phyloP scores from a whole-genome alignment of 805 yeast genomes.

The Yarrowia sp. region DNA sequence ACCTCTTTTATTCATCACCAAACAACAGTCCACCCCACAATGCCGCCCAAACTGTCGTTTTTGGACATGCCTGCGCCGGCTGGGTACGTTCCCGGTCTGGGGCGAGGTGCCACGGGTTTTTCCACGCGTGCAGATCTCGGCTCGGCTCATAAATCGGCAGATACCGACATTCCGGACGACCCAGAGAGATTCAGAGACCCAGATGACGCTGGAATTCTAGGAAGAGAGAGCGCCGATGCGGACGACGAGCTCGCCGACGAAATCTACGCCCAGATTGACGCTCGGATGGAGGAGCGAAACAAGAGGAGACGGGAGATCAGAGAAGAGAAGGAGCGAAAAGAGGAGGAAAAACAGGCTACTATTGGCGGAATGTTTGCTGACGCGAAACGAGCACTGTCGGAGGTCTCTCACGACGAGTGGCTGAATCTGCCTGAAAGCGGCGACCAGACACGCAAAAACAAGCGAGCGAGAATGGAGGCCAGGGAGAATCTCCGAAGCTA shows the following conservation, averaged over 20 bases:
- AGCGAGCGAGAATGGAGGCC: slow-evolving; percentile 67
- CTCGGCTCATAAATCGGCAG: slow-evolving; percentile 51
- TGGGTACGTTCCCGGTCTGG: slow-evolving; percentile 90
- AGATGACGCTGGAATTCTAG: slow-evolving; percentile 50
- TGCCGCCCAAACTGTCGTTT: slow-evolving; percentile 53
- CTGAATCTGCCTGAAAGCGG: slow-evolving; percentile 82
- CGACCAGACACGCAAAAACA: slow-evolving; percentile 81
- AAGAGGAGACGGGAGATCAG: slow-evolving; percentile 46
- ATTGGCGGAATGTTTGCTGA: slow-evolving; percentile 69
- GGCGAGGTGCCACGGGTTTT: slow-evolving; percentile 95
- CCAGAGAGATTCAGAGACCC: slow-evolving; percentile 42
- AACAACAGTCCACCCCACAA: background rate
- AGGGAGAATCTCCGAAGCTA: slow-evolving; percentile 73
- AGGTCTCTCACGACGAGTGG: slow-evolving; percentile 79
- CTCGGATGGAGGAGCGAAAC: slow-evolving; percentile 51
- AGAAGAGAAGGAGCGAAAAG: slow-evolving; percentile 45
- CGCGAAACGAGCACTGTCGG: slow-evolving; percentile 65
- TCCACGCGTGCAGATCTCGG: slow-evolving; percentile 83
- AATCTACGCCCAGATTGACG: slow-evolving; percentile 72
- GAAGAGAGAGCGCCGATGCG: slow-evolving; percentile 50
- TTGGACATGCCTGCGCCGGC: slow-evolving; percentile 86
- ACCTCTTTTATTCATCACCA: slow-evolving; percentile 20
- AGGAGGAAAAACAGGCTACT: slow-evolving; percentile 46
- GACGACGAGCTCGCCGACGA: slow-evolving; percentile 82
- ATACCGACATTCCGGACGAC: slow-evolving; percentile 49